These are phyloP conservation scores for Suhomyces atakaporum DNA, from an alignment of 1,139 yeast species.

Conservation along the genomic window DNA sequence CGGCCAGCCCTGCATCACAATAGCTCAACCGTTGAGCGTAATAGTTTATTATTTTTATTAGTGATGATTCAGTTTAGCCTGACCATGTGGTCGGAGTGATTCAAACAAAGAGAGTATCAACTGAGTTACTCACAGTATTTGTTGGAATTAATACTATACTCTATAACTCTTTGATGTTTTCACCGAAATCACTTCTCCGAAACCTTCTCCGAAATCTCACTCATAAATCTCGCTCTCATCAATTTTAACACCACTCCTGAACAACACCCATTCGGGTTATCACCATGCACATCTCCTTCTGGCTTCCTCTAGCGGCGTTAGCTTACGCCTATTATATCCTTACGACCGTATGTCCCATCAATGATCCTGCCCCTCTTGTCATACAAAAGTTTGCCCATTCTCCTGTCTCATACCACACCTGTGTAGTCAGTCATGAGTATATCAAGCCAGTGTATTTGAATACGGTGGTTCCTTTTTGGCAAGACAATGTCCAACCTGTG, in stretches of 20 bases:
- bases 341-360: constrained; percentile 14
- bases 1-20: too few species aligned
- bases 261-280: neutral
- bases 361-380: constrained; percentile 5
- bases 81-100: too few species aligned
- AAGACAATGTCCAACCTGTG: constrained; percentile 10
- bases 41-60: too few species aligned
- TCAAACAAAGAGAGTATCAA: too few species aligned
- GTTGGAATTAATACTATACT: too few species aligned
- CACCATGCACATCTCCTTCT: constrained; percentile 5
- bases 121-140: too few species aligned
- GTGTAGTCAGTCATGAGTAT: constrained; percentile 11
- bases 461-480: constrained; percentile 5
- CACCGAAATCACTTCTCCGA: too few species aligned
- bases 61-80: too few species aligned
- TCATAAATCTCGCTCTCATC: too few species aligned
- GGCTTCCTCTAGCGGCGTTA: constrained; percentile 10
- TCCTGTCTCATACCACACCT: constrained; percentile 14
- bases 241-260: neutral
- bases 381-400: constrained; percentile 5
- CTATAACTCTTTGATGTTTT: too few species aligned
- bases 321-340: constrained; percentile 14
- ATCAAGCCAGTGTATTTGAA: constrained; percentile 10
- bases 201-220: too few species aligned
- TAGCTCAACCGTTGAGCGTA: too few species aligned